Base-by-base conservation (phyloP, 768 basidiomycete genomes). In the Calocybe cyanea region DNA sequence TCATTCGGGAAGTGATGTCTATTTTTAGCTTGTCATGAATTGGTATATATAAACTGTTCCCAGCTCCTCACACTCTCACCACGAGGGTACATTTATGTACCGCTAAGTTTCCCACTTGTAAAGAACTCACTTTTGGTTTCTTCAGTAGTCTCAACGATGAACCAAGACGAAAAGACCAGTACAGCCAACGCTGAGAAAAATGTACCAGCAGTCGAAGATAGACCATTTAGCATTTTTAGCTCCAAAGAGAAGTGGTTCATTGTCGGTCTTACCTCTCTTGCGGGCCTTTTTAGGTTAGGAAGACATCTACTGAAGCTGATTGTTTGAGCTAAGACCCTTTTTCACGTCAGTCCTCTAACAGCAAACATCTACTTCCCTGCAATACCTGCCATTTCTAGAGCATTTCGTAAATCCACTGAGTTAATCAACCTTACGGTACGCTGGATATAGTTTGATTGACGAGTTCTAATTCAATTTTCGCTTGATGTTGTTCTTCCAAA, bases 341-440 rank as follows among this genome's bases (percentile, higher is more conserved):
- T 30, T 18, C 19, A 32, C 31, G 3, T 17, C n/a, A 44, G 43
- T 19, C 43, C 43, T 4, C 28, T 44, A 17, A 44, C 43, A 4
- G 43, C 34, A 20, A 44, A 44, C 11, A 84, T 90, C 46, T 91
- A 89, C 58, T 78, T 88, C 38, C 87, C 88, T 5, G 87, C 82
- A 10, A 83, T 93, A 32, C 90, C 89, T 1, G 70, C 76, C 0
- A 64, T 92, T 18, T 72, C 82, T 0, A 50, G 49, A 15, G 83
- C 67, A 3, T 88, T 93, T 57, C 59, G 81, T 54, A 78, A 80
- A 45, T 78, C 82, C 0, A 73, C 73, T 7, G 85, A 88, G 54
- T 68, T 81, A 8, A 89, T 92, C 32, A 91, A 90, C 58, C 60
- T 92, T 33, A 87, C 88, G 7, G 83, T 91, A 45, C 39, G 38